Evolutionary conservation across 495 filamentous ascomycete species (phyloP), one percentile per base, ranked within the genome.

Genomic region (Podospora didyma): DNA sequence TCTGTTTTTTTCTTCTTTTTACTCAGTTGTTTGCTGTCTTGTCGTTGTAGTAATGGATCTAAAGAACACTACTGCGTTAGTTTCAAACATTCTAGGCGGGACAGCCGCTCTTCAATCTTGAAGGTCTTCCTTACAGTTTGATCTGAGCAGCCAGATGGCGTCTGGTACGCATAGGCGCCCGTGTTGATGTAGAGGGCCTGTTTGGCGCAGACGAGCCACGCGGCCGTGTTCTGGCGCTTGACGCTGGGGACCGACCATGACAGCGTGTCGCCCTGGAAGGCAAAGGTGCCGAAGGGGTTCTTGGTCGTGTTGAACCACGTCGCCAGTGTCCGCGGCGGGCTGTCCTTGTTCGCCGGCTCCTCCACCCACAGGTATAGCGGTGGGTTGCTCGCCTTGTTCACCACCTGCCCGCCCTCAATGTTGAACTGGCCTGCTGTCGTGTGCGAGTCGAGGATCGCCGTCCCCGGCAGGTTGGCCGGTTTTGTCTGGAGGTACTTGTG

Each of bases 401-500:
- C 78, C 11, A 86, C 74, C 67, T 86, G 83, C 0, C 80, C 82
- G 50, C 68, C 62, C 10, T 75, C 72, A 54, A 85, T 73, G 54
- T 81, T 73, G 73, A 81, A 86, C 65, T 86, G 83, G 0, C 83
- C 83, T 0, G 83, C 84, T 2, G 80, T 82, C 16, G 70, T 75
- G 68, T 79, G 69, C 44, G 67, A 75, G 16, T 78, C 75, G 37
- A 86, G 69, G 19, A 85, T 58, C 0, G 83, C 82, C 22, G 68
- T 66, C 6, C 79, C 76, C 2, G 75, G 61, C 0, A 69, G 57
- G 64, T 79, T 77, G 57, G 72, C 62, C 2, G 78, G 79, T 19
- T 70, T 71, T 9, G 81, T 79, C 70, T 86, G 82, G 21, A 86
- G 71, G 67, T 86, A 86, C 58, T 82, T 79, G 72, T 85, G 83